Evolutionary conservation across 2,329 filamentous ascomycete genomes (phyloP).

Genomic region (Tolypocladium ovalisporum): DNA sequence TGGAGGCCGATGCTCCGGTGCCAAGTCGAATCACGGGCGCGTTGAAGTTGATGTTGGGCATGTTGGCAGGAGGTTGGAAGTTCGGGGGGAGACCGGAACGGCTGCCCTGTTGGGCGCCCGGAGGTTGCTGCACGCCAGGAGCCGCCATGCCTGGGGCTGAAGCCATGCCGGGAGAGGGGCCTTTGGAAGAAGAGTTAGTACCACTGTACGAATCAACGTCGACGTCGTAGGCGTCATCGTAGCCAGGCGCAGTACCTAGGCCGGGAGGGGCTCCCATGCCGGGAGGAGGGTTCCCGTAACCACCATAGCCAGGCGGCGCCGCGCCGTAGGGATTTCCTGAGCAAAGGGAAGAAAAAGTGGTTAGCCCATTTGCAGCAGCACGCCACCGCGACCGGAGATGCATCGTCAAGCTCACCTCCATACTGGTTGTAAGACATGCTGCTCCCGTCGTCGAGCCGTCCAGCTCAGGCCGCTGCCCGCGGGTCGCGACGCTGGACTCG

Average conservation of each 20-base stretch:
- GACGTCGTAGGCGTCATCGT: background rate
- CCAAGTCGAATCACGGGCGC: slow-evolving; percentile 92
- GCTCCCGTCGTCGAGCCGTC: background rate
- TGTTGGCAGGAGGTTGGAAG: slow-evolving; percentile 82
- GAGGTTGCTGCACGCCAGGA: slow-evolving; percentile 63
- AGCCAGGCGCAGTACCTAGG: slow-evolving; percentile 50
- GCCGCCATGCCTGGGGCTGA: slow-evolving; percentile 70
- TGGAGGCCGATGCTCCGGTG: slow-evolving; percentile 52
- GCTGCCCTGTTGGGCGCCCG: slow-evolving; percentile 60
- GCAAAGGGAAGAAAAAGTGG: background rate
- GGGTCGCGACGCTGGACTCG: slow-evolving; percentile 6
- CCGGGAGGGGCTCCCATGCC: slow-evolving; percentile 71
- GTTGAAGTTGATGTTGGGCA: slow-evolving; percentile 97
- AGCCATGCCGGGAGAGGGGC: slow-evolving; percentile 69
- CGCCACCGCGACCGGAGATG: background rate
- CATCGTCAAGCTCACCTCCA: slow-evolving; percentile 29
- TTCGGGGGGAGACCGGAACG: slow-evolving; percentile 70
- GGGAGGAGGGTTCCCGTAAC: slow-evolving; percentile 52
- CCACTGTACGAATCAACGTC: background rate
- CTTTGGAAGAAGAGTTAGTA: slow-evolving; percentile 25
- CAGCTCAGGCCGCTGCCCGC: slow-evolving; percentile 1
- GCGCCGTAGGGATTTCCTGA: slow-evolving; percentile 54
- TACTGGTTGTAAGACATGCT: slow-evolving; percentile 52
- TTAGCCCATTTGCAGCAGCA: slow-evolving; percentile 3
- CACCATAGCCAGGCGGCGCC: slow-evolving; percentile 63